Evolutionary conservation across 306 rosid species (phyloP).

Genomic region (Senna siamea): DNA sequence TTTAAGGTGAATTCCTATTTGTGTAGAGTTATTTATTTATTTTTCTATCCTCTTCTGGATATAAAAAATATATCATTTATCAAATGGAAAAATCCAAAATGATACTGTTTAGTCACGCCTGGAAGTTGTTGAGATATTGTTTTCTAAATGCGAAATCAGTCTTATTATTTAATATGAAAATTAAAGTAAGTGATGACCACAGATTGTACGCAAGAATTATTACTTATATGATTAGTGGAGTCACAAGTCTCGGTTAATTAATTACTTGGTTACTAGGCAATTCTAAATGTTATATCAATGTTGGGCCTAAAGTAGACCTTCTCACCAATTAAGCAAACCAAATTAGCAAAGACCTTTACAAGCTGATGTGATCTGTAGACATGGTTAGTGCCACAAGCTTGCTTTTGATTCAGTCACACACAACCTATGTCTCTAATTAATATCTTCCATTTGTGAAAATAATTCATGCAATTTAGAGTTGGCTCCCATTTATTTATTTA

Average conservation of each 20-base stretch:
- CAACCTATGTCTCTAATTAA: conserved; percentile 16
- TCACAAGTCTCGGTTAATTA: neutral
- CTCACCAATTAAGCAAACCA: conserved; percentile 22
- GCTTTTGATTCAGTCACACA: neutral
- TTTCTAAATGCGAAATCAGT: too few species aligned
- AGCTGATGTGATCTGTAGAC: conserved; percentile 15
- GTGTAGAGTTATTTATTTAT: too few species aligned
- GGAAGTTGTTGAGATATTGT: too few species aligned
- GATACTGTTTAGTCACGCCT: too few species aligned
- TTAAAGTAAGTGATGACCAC: neutral
- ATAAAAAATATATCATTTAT: too few species aligned
- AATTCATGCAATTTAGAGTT: too few species aligned
- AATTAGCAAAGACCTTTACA: neutral
- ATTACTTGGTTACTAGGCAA: conserved; percentile 11
- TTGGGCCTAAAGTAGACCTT: conserved; percentile 11
- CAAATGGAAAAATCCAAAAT: too few species aligned
- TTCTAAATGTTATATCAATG: neutral
- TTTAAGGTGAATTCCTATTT: too few species aligned
- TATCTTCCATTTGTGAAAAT: neutral
- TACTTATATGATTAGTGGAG: neutral
- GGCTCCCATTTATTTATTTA: too few species aligned
- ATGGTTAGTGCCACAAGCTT: conserved; percentile 21
- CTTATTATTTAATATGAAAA: too few species aligned
- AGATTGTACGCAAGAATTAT: neutral
- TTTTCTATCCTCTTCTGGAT: too few species aligned